Percentiles rank a stretch among this genome's conserved stretches.
Evolutionary conservation across 2,329 filamentous ascomycete species (phyloP).

Genomic region (Phoma sp.): DNA sequence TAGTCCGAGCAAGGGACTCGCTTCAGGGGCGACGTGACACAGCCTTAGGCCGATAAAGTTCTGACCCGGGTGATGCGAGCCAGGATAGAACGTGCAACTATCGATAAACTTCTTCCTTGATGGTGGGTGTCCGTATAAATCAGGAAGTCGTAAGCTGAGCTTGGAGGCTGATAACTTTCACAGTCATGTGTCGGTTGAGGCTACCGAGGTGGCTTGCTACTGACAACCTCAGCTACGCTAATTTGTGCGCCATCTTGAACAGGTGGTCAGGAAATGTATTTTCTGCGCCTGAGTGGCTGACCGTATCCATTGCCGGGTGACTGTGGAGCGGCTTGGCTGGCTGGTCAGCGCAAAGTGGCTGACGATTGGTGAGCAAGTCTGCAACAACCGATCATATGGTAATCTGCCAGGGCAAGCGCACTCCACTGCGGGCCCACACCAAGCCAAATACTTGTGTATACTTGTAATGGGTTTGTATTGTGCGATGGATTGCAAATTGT

Average conservation of each 20-base stretch:
- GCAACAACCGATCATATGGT: slow-evolving; percentile 17
- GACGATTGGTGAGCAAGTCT: slow-evolving; percentile 11
- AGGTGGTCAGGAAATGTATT: slow-evolving; percentile 14
- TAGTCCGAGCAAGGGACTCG: slow-evolving; percentile 11
- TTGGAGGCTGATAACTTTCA: slow-evolving; percentile 13
- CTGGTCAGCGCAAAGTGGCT: slow-evolving; percentile 6
- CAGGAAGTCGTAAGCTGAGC: slow-evolving; percentile 5
- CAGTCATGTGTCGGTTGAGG: slow-evolving; percentile 15
- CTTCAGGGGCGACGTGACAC: slow-evolving; percentile 16
- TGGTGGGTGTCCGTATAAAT: background rate
- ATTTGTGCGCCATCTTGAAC: background rate
- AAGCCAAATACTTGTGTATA: background rate
- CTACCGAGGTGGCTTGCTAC: slow-evolving; percentile 5
- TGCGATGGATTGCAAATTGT: background rate
- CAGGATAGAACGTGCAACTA: slow-evolving; percentile 11
- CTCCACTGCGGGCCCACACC: slow-evolving; percentile 3
- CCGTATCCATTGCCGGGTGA: background rate
- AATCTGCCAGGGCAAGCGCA: slow-evolving; percentile 4
- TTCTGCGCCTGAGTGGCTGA: slow-evolving; percentile 2
- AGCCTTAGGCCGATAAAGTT: slow-evolving; percentile 12
- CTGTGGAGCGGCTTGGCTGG: slow-evolving; percentile 11
- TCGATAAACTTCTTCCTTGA: background rate
- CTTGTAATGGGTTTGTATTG: slow-evolving; percentile 6
- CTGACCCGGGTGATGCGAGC: slow-evolving; percentile 13
- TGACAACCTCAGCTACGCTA: slow-evolving; percentile 15